Conservation (phyloP, 192 early-diverging fungal species). For the Linnemannia hyalina region DNA sequence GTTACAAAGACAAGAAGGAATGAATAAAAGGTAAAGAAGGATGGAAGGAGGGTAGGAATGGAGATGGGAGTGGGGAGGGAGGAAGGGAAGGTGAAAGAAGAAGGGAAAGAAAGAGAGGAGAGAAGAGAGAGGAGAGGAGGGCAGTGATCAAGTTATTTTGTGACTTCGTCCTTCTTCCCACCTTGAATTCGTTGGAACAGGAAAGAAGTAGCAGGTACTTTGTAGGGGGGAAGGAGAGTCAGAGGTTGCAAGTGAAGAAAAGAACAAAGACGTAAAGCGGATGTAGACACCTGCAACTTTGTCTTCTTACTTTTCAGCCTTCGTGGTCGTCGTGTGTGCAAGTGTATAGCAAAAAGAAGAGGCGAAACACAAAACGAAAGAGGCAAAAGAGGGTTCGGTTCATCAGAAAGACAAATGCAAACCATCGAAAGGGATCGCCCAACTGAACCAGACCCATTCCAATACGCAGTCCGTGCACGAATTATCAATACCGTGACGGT, state of each 20-base stretch:
- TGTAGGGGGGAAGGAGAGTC: not conserved
- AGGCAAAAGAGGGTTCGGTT: not conserved
- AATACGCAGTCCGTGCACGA: not conserved
- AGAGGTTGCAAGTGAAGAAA: too few species aligned
- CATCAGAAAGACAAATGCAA: not conserved
- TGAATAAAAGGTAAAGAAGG: not conserved
- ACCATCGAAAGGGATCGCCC: not conserved
- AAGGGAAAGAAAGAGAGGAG: not conserved
- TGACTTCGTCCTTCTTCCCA: not conserved
- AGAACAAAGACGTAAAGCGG: too few species aligned
- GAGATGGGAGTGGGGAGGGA: not conserved
- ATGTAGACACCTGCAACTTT: too few species aligned
- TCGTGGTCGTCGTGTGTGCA: too few species aligned
- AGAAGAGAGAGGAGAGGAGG: not conserved
- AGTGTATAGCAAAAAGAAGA: too few species aligned
- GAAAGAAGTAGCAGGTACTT: not conserved
- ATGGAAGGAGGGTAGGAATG: not conserved
- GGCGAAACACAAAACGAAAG: not conserved
- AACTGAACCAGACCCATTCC: not conserved
- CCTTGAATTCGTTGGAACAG: not conserved
- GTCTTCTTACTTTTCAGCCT: too few species aligned
- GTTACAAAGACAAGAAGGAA: not conserved
- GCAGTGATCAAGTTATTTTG: not conserved
- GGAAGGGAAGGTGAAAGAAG: not conserved
- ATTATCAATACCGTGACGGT: not conserved